Conservation (phyloP, 768 basidiomycete genomes). For the Agrocybe praecox region DNA sequence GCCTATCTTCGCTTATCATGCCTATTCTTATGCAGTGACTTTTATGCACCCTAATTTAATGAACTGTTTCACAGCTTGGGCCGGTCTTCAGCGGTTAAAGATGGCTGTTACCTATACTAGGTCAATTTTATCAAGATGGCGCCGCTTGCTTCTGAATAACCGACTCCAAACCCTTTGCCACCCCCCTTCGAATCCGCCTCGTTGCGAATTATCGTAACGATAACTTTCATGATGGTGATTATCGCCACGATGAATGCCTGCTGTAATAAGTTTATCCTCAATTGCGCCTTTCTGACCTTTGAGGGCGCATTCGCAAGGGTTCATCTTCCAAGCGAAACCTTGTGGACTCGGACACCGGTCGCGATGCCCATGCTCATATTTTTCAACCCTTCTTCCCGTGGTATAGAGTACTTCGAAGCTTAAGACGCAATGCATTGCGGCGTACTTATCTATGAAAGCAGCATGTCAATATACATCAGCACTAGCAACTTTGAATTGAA, state of each 20-base stretch:
- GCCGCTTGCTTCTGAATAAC: slow-evolving; percentile 13
- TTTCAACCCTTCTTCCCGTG: background rate
- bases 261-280: background rate
- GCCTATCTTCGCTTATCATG: background rate
- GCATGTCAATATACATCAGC: background rate
- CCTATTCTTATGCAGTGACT: background rate
- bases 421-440: background rate
- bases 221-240: background rate
- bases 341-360: background rate
- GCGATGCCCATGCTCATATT: background rate
- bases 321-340: background rate
- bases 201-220: slow-evolving; percentile 5
- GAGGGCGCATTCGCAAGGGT: background rate
- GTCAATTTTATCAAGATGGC: background rate
- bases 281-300: background rate
- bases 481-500: background rate
- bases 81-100: slow-evolving; percentile 1
- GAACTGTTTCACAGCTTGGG: background rate
- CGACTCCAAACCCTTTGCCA: slow-evolving; percentile 11
- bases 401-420: background rate
- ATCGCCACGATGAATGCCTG: background rate
- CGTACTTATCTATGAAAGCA: background rate
- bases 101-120: background rate
- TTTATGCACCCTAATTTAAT: background rate
- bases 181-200: slow-evolving; percentile 7